These are phyloP conservation scores for Turritis glabra DNA, from an alignment of 345 rosid species.

Conservation along the genomic window DNA sequence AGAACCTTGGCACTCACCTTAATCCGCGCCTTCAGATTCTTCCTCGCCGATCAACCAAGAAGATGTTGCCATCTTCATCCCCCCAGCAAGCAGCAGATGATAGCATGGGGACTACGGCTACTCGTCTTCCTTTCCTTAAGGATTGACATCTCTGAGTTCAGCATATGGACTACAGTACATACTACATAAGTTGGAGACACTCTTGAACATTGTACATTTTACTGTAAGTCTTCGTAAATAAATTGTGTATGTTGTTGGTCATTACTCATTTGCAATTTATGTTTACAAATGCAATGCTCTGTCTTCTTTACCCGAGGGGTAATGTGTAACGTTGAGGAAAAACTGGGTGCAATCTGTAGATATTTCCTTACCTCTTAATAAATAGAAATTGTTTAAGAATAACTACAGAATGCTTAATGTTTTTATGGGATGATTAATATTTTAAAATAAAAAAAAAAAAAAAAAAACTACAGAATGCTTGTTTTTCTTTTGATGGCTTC, in stretches of 20 bases:
- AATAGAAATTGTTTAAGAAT: background rate
- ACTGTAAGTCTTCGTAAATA: slow-evolving; percentile 31
- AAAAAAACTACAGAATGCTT: background rate
- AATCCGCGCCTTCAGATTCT: slow-evolving; percentile 91
- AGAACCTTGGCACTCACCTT: slow-evolving; percentile 76
- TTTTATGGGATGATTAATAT: too few species aligned
- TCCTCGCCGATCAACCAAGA: slow-evolving; percentile 63
- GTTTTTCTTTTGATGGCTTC: background rate
- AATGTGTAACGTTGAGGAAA: slow-evolving; percentile 5
- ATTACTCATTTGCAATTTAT: slow-evolving; percentile 15
- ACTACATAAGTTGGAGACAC: slow-evolving; percentile 12
- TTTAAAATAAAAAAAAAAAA: too few species aligned
- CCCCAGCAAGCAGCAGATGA: slow-evolving; percentile 32
- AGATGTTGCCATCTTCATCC: slow-evolving; percentile 39
- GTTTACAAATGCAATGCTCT: slow-evolving; percentile 23
- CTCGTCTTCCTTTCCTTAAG: slow-evolving; percentile 70
- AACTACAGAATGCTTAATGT: background rate
- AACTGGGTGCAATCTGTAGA: background rate
- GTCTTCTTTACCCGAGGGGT: slow-evolving; percentile 15
- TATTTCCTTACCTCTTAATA: background rate
- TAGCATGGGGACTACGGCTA: slow-evolving; percentile 48
- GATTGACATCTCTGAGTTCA: slow-evolving; percentile 47
- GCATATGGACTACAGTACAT: slow-evolving; percentile 15
- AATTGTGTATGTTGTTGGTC: slow-evolving; percentile 23
- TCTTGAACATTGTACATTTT: slow-evolving; percentile 32